A percentile compares a stretch with the other conserved stretches of the same genome.
Conservation (phyloP, 163 green algal genomes). For the Picocystis sp. region DNA sequence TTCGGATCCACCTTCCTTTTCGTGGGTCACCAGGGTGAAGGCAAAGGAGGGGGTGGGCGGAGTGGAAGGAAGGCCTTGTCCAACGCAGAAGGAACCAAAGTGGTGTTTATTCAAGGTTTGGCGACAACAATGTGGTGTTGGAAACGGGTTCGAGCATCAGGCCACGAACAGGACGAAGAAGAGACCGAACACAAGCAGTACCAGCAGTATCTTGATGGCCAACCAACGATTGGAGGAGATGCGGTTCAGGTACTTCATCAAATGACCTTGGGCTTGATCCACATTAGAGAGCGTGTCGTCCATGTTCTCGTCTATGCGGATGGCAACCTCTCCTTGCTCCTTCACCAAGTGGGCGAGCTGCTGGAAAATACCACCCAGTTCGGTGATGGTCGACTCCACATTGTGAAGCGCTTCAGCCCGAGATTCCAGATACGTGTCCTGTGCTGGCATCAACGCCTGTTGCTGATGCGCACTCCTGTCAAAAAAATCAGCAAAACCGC, state of each 20-base stretch:
- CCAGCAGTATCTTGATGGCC: constrained; percentile 73
- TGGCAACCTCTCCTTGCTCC: constrained; percentile 83
- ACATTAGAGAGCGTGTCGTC: constrained; percentile 88
- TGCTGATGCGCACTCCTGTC: background rate
- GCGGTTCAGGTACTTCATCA: constrained; percentile 90
- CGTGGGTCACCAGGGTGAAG: too few species aligned
- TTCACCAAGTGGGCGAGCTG: constrained; percentile 86
- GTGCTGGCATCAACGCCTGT: constrained; percentile 1
- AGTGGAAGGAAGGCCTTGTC: too few species aligned
- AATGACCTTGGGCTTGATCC: constrained; percentile 75
- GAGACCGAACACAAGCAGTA: constrained; percentile 47
- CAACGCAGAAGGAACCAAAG: too few species aligned
- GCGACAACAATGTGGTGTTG: too few species aligned
- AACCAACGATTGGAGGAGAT: constrained; percentile 89
- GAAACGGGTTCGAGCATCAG: constrained; percentile 5
- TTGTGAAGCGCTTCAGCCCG: constrained; percentile 78
- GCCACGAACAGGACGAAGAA: constrained; percentile 61
- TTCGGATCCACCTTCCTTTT: too few species aligned
- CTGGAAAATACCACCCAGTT: constrained; percentile 92
- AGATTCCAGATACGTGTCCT: constrained; percentile 67
- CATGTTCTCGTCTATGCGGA: constrained; percentile 95
- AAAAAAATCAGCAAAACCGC: too few species aligned
- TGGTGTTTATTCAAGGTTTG: too few species aligned
- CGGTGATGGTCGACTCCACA: constrained; percentile 87
- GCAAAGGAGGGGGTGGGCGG: too few species aligned